Evolutionary conservation across 1,284 basidiomycete species (phyloP).

Genomic region (Ceratobasidium sp.): DNA sequence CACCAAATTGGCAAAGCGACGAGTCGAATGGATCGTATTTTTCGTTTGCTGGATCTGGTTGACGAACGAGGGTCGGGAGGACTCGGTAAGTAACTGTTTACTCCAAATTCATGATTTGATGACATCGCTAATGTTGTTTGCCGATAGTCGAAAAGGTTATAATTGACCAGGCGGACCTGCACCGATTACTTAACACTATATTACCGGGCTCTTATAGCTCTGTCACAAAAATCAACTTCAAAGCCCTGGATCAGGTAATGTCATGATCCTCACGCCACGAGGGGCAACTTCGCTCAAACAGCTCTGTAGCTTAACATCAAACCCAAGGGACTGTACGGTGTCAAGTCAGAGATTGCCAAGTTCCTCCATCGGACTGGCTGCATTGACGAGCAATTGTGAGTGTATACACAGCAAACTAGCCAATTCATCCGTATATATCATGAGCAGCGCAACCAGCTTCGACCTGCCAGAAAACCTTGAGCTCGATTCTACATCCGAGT

Average conservation of each 20-base stretch:
- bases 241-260: conserved; percentile 17
- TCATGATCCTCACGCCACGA: background rate
- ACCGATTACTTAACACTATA: conserved; percentile 40
- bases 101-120: background rate
- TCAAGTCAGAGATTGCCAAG: conserved; percentile 63
- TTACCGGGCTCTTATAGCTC: conserved; percentile 43
- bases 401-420: background rate
- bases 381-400: conserved; percentile 42
- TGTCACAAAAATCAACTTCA: conserved; percentile 42
- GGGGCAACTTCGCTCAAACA: background rate
- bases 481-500: background rate
- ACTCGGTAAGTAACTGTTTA: conserved; percentile 41
- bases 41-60: conserved; percentile 48
- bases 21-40: conserved; percentile 21
- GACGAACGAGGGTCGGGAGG: conserved; percentile 47
- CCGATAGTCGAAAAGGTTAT: conserved; percentile 48
- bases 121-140: background rate
- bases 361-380: conserved; percentile 56
- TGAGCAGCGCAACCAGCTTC: too few species aligned
- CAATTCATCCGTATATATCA: background rate
- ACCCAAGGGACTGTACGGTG: conserved; percentile 70
- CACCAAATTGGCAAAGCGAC: background rate
- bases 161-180: conserved; percentile 44
- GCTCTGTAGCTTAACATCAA: conserved; percentile 56
- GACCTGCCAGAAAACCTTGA: too few species aligned